Conservation (phyloP, 192 early-diverging fungal genomes). For the Fimicolochytrium jonesii region DNA sequence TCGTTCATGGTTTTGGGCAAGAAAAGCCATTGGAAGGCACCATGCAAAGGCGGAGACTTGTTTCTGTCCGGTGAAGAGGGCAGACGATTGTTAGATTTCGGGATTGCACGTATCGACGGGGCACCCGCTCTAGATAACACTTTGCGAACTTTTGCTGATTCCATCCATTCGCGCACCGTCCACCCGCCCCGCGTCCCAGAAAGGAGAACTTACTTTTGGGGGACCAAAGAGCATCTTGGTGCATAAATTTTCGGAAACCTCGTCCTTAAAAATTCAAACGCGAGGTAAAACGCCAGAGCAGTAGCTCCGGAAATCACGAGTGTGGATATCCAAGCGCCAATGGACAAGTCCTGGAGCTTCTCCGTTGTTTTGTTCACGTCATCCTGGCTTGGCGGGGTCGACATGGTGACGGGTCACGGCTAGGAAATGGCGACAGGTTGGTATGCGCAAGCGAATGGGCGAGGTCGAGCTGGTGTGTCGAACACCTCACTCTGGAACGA, state of each 20-base stretch:
- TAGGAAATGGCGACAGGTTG: not conserved
- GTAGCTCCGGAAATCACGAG: not conserved
- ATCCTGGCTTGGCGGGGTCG: not conserved
- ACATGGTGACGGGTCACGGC: not conserved
- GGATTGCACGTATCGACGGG: not conserved
- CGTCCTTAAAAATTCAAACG: conserved; percentile 4
- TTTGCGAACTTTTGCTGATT: not conserved
- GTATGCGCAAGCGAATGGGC: not conserved
- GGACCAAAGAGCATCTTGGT: conserved; percentile 19
- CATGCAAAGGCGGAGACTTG: not conserved
- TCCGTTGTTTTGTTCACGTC: not conserved
- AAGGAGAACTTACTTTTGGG: conserved; percentile 6
- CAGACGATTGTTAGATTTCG: not conserved
- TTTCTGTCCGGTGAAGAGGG: not conserved
- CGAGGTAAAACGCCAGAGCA: conserved; percentile 5
- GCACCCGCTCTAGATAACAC: not conserved
- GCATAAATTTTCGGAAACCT: conserved; percentile 19
- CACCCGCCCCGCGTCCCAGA: too few relatives aligned
- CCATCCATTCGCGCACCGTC: not conserved
- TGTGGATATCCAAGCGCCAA: conserved; percentile 13
- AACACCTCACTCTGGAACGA: not conserved
- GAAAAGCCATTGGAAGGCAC: conserved; percentile 7
- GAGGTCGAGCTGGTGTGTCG: not conserved
- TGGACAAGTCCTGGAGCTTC: not conserved
- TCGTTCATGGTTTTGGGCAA: conserved; percentile 9